These are phyloP conservation scores for Colletotrichum neosansevieriae DNA, from an alignment of 2,329 filamentous ascomycete genomes.

Conservation along the genomic window DNA sequence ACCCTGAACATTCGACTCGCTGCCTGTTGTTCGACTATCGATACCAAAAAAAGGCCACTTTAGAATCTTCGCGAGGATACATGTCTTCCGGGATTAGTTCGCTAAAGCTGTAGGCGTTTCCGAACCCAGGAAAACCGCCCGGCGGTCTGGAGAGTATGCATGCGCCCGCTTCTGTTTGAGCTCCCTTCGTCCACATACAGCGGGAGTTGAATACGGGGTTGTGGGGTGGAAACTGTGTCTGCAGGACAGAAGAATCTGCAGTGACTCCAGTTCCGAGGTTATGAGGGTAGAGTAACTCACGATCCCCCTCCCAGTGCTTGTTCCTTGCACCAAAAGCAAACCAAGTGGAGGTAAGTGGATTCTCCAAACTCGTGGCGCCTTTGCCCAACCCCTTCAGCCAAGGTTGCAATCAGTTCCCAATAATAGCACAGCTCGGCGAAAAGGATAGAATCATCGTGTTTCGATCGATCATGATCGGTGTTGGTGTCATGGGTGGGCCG, in stretches of 20 bases:
- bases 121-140: conserved; percentile 10
- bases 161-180: conserved; percentile 20
- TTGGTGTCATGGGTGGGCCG: background rate
- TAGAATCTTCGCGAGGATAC: conserved; percentile 4
- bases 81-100: background rate
- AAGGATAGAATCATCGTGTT: background rate
- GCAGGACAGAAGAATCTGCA: conserved; percentile 40
- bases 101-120: background rate
- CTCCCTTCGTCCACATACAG: conserved; percentile 31
- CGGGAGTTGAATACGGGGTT: conserved; percentile 36
- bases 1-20: conserved; percentile 2
- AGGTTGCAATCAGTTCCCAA: background rate
- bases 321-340: conserved; percentile 24
- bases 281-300: conserved; percentile 18
- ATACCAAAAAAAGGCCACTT: background rate
- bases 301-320: conserved; percentile 29
- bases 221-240: conserved; percentile 32
- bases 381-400: conserved; percentile 4
- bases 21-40: background rate
- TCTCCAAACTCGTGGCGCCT: conserved; percentile 4
- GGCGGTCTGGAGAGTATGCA: conserved; percentile 19
- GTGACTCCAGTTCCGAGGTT: conserved; percentile 37
- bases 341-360: conserved; percentile 37
- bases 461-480: background rate
- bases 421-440: background rate